Evolutionary conservation across 1,284 basidiomycete species (phyloP), one percentile per base, ranked within the genome.

Genomic region (Apiotrichum mycotoxinovorans): DNA sequence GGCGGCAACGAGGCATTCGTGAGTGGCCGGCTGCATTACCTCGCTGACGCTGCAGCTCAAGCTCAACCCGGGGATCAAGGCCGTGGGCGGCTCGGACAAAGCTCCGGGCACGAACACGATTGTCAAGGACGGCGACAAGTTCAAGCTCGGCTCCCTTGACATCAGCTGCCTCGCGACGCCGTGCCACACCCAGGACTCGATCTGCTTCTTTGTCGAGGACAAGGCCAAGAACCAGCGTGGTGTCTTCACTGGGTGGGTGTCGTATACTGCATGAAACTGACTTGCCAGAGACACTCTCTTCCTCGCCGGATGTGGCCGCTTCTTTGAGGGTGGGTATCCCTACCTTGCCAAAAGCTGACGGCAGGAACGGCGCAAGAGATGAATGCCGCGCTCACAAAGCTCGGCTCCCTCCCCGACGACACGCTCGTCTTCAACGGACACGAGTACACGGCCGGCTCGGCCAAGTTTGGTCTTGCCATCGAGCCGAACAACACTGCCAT

Each of bases 131-230:
- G 84, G 85, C 52, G 85, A 88, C 63, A 83, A 84, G 62, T 88
- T 94, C 70, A 83, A 78, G 30, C 72, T 93, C 34, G 88, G 87
- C 79, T 85, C 82, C 58, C 83, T 91, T 56, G 79, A 80, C 49
- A 82, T 95, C 76, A 86, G 80, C 88, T 89, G 88, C 74, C 77
- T 93, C 20, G 87, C 89, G 15, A 98, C 94, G 0, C 95, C 94
- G 0, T 96, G 93, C 77, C 95, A 98, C 74, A 98, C 95, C 1
- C 90, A 91, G 72, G 95, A 98, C 76, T 95, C 91, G 42, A 94
- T 95, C 70, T 95, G 90, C 78, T 98, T 87, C 80, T 84, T 88
- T 73, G 82, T 87, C 54, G 87, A 87, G 40, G 80, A 83, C 77
- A 64, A 79, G 37, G 84, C 84, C 63, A 83, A 85, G 0, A 84